These are phyloP conservation scores for Dothideomycetidae sp. DNA, from an alignment of 2,329 filamentous ascomycete genomes.

Conservation along the genomic window DNA sequence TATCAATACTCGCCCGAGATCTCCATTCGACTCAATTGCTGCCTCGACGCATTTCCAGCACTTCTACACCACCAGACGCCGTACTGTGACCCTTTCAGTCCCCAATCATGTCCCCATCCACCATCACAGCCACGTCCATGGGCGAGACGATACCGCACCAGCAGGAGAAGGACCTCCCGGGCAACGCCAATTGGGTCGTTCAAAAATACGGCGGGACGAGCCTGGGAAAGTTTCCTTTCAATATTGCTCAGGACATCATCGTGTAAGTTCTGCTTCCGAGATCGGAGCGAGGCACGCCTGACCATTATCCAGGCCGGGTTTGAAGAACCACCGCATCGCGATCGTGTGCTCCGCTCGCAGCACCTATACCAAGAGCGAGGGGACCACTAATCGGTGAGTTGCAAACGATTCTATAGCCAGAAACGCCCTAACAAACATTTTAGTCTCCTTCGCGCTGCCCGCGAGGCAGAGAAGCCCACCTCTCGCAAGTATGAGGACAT, in stretches of 20 bases:
- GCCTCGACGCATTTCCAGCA: background rate
- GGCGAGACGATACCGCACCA: conserved; percentile 26
- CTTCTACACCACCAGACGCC: background rate
- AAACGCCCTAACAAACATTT: background rate
- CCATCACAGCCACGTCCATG: conserved; percentile 13
- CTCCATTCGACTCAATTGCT: conserved; percentile 3
- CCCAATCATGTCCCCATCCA: conserved; percentile 11
- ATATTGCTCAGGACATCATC: conserved; percentile 48
- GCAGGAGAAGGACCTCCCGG: conserved; percentile 34
- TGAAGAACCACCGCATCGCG: conserved; percentile 61
- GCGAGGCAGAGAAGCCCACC: conserved; percentile 29
- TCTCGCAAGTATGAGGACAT: conserved; percentile 51
- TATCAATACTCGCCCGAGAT: too few species aligned
- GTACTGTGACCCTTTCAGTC: conserved; percentile 1
- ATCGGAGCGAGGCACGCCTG: conserved; percentile 7
- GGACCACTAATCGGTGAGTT: conserved; percentile 84
- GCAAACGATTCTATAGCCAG: conserved; percentile 10
- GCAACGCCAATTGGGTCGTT: conserved; percentile 55
- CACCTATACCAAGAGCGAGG: conserved; percentile 84
- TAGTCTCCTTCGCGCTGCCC: conserved; percentile 33
- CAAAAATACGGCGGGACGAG: conserved; percentile 95
- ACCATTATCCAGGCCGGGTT: conserved; percentile 25
- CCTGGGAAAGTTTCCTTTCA: conserved; percentile 75
- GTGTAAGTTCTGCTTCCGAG: conserved; percentile 23
- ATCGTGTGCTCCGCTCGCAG: conserved; percentile 93